These are phyloP conservation scores for Oryza longistaminata DNA, from an alignment of 176 grass and related monocot genomes.

Conservation along the genomic window DNA sequence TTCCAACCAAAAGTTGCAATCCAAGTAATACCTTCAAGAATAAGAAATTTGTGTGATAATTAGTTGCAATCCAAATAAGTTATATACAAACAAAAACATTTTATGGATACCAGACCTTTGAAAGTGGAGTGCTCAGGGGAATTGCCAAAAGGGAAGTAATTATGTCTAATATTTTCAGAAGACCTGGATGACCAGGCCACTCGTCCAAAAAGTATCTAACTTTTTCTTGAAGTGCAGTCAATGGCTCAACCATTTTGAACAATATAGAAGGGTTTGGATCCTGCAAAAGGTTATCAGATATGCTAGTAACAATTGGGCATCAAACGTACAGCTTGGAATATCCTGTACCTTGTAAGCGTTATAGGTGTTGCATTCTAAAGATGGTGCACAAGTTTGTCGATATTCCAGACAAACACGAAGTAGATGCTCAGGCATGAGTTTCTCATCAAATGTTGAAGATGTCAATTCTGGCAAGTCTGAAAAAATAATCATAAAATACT, in stretches of 20 bases:
- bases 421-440: slow-evolving; percentile 78
- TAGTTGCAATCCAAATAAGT: slow-evolving; percentile 13
- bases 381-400: slow-evolving; percentile 44
- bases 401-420: slow-evolving; percentile 78
- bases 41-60: slow-evolving; percentile 22
- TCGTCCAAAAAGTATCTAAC: slow-evolving; percentile 72
- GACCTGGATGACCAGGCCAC: slow-evolving; percentile 83
- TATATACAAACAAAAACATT: slow-evolving; percentile 1
- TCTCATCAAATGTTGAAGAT: slow-evolving; percentile 71
- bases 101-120: slow-evolving; percentile 58
- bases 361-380: slow-evolving; percentile 43
- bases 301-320: not conserved
- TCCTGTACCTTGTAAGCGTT: slow-evolving; percentile 75
- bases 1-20: slow-evolving; percentile 74
- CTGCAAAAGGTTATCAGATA: slow-evolving; percentile 45
- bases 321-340: slow-evolving; percentile 26
- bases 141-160: slow-evolving; percentile 65
- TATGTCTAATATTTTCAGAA: slow-evolving; percentile 73
- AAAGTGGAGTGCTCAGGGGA: slow-evolving; percentile 57
- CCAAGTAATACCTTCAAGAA: slow-evolving; percentile 75
- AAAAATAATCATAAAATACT: slow-evolving; percentile 43
- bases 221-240: slow-evolving; percentile 54
- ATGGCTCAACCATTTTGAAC: slow-evolving; percentile 78
- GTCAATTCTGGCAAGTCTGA: slow-evolving; percentile 63
- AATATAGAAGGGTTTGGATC: slow-evolving; percentile 72